These are phyloP conservation scores for Podaxis pistillaris DNA, from an alignment of 768 basidiomycete genomes.

Conservation along the genomic window DNA sequence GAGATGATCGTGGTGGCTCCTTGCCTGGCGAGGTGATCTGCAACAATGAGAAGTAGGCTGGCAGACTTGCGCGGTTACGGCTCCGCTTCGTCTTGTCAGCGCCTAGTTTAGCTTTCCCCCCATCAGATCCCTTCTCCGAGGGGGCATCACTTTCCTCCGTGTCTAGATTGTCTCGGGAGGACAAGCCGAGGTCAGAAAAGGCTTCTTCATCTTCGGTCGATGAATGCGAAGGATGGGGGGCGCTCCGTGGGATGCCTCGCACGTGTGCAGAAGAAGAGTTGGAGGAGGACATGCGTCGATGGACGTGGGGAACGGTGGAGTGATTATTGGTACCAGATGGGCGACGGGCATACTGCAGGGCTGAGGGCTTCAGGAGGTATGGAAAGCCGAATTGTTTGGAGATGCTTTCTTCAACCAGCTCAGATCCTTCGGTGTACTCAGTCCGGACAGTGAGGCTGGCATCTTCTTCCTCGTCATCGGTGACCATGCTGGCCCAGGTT, in stretches of 20 bases:
- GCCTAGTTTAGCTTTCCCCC: slow-evolving; percentile 23
- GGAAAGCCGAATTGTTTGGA: slow-evolving; percentile 40
- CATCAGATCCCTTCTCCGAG: slow-evolving; percentile 25
- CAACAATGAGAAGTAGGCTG: slow-evolving; percentile 73
- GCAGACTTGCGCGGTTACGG: slow-evolving; percentile 71
- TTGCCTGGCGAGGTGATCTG: slow-evolving; percentile 43
- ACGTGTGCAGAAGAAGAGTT: slow-evolving; percentile 33
- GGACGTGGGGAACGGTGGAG: slow-evolving; percentile 56
- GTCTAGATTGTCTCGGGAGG: slow-evolving; percentile 36
- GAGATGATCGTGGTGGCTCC: slow-evolving; percentile 33
- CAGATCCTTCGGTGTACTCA: slow-evolving; percentile 39
- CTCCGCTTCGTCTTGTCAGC: slow-evolving; percentile 43
- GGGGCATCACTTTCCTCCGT: slow-evolving; percentile 28
- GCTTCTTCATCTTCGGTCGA: slow-evolving; percentile 47
- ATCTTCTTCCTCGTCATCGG: slow-evolving; percentile 66
- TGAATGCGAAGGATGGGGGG: slow-evolving; percentile 36
- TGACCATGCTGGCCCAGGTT: slow-evolving; percentile 49
- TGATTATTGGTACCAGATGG: slow-evolving; percentile 72
- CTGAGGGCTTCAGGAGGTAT: slow-evolving; percentile 38
- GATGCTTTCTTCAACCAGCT: slow-evolving; percentile 37
- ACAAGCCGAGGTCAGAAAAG: slow-evolving; percentile 38
- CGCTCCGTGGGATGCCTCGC: slow-evolving; percentile 41
- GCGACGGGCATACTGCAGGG: slow-evolving; percentile 63
- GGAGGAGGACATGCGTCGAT: slow-evolving; percentile 50
- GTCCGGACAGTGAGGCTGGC: slow-evolving; percentile 30